These are phyloP conservation scores for Henningerozyma blattae DNA, from an alignment of 805 yeast species.

Conservation along the genomic window DNA sequence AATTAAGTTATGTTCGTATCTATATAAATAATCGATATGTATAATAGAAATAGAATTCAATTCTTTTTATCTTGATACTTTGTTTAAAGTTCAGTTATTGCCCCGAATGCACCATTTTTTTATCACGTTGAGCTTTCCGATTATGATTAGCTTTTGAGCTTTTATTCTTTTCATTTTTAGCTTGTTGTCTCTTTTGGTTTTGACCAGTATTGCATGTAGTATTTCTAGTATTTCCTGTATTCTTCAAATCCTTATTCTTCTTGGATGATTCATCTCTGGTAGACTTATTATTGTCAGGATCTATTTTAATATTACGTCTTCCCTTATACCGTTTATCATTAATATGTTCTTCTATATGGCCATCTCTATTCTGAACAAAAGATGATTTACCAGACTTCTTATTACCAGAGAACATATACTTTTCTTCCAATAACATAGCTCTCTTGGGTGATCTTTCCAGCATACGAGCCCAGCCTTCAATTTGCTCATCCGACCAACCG, in stretches of 20 bases:
- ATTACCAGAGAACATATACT: slow-evolving; percentile 38
- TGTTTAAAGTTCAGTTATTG: too few relatives aligned
- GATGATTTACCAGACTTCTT: slow-evolving; percentile 20
- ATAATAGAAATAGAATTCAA: too few relatives aligned
- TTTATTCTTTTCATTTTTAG: slow-evolving; percentile 43
- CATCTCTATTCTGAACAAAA: slow-evolving; percentile 18
- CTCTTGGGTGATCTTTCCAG: slow-evolving; percentile 52
- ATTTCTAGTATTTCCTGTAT: neutral
- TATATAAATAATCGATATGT: too few relatives aligned
- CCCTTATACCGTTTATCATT: slow-evolving; percentile 5
- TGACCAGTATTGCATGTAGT: slow-evolving; percentile 3
- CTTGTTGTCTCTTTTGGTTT: slow-evolving; percentile 25
- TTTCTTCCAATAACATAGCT: slow-evolving; percentile 50
- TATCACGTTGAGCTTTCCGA: slow-evolving; percentile 49
- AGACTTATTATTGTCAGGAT: neutral
- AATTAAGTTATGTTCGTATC: too few relatives aligned
- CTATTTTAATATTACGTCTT: neutral
- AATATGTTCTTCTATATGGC: slow-evolving; percentile 2
- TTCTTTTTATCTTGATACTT: too few relatives aligned
- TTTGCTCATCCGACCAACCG: slow-evolving; percentile 78
- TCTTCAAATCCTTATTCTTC: neutral
- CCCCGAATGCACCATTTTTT: slow-evolving; percentile 28
- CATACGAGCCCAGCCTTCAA: slow-evolving; percentile 89
- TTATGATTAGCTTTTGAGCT: slow-evolving; percentile 51
- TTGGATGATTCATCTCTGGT: neutral